Evolutionary conservation across 1,284 basidiomycete species (phyloP), one percentile per base, ranked within the genome.

Genomic region (Pyrrhoderma noxium): DNA sequence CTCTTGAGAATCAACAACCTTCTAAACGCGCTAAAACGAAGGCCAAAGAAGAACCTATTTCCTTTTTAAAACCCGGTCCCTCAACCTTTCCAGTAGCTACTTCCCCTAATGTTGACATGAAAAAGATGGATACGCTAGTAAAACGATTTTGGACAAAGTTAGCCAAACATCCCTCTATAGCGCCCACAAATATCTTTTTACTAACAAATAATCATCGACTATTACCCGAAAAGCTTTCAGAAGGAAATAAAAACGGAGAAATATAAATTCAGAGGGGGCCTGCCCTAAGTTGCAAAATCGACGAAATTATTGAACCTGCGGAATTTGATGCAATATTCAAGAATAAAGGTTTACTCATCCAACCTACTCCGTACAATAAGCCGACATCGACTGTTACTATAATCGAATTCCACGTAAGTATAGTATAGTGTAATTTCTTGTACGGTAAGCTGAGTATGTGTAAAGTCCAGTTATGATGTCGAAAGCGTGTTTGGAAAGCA

Each of bases 161-260:
- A 0, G 34, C 3, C 3, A n/a, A 2, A 44, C 36, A 34, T 38
- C 8, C n/a, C n/a, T n/a, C 16, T 31, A 40, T 34, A 67, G 54
- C 68, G 69, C 52, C 59, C 62, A 69, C 68, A 51, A 47, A 64
- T 45, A 11, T 35, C 4, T 34, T 31, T 23, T 35, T 2, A 46
- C 21, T 2, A 47, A 35, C 3, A 35, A 16, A 18, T 27, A 18
- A n/a, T 22, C 14, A n/a, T n/a, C 21, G 14, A 44, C 3, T 14
- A 36, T 48, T 23, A 45, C 14, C 34, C 1, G 19, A 14, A 23
- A 2, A 70, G 69, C 25, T 51, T 72, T 31, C 71, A 72, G 59
- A 72, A 70, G 51, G 70, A 71, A 54, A 69, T 69, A 56, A 72
- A 71, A 59, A 61, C 62, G 3, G 69, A 69, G 50, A 56, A 52